Conservation (phyloP, 768 basidiomycete species). For the Lentinula edodes region DNA sequence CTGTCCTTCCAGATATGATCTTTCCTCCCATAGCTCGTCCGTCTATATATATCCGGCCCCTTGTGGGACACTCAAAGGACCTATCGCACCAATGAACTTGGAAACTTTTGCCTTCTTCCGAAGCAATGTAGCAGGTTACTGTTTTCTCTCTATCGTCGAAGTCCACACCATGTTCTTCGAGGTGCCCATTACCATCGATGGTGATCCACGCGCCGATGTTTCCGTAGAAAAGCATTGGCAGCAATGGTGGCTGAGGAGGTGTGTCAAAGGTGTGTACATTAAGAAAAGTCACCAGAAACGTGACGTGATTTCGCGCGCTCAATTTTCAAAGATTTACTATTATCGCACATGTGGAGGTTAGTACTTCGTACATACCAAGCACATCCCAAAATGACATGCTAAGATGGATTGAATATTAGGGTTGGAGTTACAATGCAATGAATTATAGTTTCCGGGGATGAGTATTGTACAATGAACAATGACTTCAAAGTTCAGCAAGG, state of each 20-base stretch:
- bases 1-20: background rate
- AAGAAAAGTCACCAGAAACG: background rate
- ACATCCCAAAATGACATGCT: too few relatives aligned
- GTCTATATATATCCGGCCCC: background rate
- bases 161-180: background rate
- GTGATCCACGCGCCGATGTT: background rate
- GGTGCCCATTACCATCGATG: background rate
- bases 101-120: background rate
- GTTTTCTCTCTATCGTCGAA: background rate
- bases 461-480: too few relatives aligned
- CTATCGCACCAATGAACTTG: conserved; percentile 1
- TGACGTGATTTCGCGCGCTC: background rate
- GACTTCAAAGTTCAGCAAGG: too few relatives aligned
- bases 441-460: too few relatives aligned
- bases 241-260: background rate
- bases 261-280: background rate
- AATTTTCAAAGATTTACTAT: background rate
- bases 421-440: too few relatives aligned
- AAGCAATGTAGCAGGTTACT: background rate
- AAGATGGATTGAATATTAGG: too few relatives aligned
- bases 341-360: too few relatives aligned
- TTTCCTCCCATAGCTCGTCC: background rate
- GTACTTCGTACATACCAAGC: too few relatives aligned
- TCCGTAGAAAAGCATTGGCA: background rate
- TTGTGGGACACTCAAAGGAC: background rate